These are phyloP conservation scores for Trypanosoma boissoni DNA, from an alignment of 208 protist genomes.

Conservation along the genomic window DNA sequence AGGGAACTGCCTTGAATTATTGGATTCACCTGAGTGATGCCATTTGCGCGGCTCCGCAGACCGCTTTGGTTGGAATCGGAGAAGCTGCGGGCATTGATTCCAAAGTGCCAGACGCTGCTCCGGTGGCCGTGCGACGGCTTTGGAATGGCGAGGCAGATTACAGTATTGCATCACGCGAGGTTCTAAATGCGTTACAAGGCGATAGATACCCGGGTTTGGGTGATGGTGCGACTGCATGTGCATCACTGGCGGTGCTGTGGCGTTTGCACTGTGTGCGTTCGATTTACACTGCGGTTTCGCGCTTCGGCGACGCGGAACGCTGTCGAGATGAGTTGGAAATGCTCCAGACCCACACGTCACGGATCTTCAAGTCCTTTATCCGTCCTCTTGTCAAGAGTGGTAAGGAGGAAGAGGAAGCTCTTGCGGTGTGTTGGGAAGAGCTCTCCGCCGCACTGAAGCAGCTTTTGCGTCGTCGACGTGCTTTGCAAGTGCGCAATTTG, in stretches of 20 bases:
- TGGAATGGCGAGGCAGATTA: not conserved
- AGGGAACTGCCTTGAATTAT: not conserved
- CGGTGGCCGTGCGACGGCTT: not conserved
- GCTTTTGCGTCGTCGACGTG: slow-evolving; percentile 28
- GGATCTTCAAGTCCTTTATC: slow-evolving; percentile 35
- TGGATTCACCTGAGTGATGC: not conserved
- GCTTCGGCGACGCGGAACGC: slow-evolving; percentile 41
- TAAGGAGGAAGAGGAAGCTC: slow-evolving; percentile 1
- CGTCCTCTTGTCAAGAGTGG: slow-evolving; percentile 1
- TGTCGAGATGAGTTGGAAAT: slow-evolving; percentile 45
- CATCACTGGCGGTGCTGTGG: slow-evolving; percentile 57
- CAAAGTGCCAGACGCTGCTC: not conserved
- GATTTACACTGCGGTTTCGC: slow-evolving; percentile 41
- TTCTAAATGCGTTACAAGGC: no score
- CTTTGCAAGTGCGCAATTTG: slow-evolving; percentile 34
- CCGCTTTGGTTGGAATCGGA: not conserved
- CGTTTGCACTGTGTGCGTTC: slow-evolving; percentile 42
- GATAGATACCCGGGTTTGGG: not conserved
- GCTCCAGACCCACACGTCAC: slow-evolving; percentile 30
- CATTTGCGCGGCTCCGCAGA: not conserved
- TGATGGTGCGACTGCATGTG: slow-evolving; percentile 14
- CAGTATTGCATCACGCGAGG: not conserved
- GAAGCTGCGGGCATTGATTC: not conserved
- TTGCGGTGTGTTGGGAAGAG: slow-evolving; percentile 39
- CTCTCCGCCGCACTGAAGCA: slow-evolving; percentile 30